Evolutionary conservation across 768 basidiomycete species (phyloP).

Genomic region (Rhodotorula graminis): DNA sequence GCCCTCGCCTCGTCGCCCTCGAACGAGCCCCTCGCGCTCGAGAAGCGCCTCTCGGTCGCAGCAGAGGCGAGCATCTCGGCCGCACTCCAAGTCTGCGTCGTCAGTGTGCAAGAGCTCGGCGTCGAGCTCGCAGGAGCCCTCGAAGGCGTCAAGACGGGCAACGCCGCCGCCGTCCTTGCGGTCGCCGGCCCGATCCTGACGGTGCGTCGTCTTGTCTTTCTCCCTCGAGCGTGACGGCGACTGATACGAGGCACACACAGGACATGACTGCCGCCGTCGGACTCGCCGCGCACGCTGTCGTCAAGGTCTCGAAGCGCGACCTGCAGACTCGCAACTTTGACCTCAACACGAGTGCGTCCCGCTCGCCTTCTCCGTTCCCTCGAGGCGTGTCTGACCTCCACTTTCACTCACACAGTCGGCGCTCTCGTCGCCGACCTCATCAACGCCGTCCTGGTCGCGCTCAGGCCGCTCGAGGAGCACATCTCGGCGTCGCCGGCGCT

Average conservation of each 20-base stretch:
- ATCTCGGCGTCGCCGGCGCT: conserved; percentile 9
- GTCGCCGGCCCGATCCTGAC: not conserved
- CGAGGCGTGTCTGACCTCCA: too few species aligned
- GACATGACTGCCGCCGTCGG: not conserved
- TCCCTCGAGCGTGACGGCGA: too few species aligned
- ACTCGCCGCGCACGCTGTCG: not conserved
- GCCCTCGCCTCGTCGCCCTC: not conserved
- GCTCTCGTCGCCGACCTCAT: conserved; percentile 6
- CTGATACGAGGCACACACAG: not conserved
- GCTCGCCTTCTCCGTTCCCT: not conserved
- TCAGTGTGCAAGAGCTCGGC: not conserved
- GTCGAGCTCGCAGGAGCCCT: not conserved
- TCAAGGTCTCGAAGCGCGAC: conserved; percentile 1
- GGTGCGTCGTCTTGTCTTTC: too few species aligned
- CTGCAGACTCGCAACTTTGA: not conserved
- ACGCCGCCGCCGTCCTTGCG: not conserved
- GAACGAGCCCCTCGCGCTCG: not conserved
- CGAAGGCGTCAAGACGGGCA: not conserved
- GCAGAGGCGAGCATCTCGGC: not conserved
- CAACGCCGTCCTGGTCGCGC: conserved; percentile 14
- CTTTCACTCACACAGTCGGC: not conserved
- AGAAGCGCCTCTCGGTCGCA: conserved; percentile 11
- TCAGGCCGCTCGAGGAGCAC: conserved; percentile 12
- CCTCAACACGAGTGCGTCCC: conserved; percentile 5
- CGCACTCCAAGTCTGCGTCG: not conserved